phyloP scores from a whole-genome alignment of 2,329 filamentous ascomycete species.

The Xylaria sp. region DNA sequence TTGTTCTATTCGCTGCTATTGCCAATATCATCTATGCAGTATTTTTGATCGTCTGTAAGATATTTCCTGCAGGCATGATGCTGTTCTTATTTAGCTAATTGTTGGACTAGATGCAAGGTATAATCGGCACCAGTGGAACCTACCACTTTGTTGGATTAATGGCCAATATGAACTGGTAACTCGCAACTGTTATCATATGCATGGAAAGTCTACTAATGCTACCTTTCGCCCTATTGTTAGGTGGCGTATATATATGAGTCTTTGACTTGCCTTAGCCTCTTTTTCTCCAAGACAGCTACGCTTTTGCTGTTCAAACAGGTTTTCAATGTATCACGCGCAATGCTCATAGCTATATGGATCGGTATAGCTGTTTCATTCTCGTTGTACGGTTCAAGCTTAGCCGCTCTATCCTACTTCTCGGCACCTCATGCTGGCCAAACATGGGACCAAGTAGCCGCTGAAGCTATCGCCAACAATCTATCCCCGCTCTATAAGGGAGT shows the following conservation, averaged over 20 bases:
- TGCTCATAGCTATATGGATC: conserved; percentile 5
- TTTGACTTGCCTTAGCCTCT: conserved; percentile 3
- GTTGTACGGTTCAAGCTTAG: conserved; percentile 7
- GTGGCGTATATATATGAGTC: conserved; percentile 1
- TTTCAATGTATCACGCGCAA: conserved; percentile 4
- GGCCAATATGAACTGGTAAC: conserved; percentile 9
- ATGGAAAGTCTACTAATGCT: background rate
- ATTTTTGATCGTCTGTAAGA: conserved; percentile 1
- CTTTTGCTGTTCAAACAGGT: conserved; percentile 4
- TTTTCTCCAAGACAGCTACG: conserved; percentile 2
- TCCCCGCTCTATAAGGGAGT: conserved; percentile 4
- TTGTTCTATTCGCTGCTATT: conserved; percentile 7
- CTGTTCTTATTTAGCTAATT: background rate
- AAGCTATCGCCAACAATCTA: background rate
- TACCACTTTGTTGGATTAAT: conserved; percentile 9
- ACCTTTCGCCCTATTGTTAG: background rate
- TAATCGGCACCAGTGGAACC: conserved; percentile 7
- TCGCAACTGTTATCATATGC: background rate
- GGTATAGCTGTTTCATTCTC: conserved; percentile 8
- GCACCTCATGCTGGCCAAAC: conserved; percentile 11
- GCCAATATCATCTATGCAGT: conserved; percentile 9
- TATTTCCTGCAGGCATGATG: background rate
- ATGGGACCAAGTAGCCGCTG: background rate
- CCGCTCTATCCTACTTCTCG: conserved; percentile 3
- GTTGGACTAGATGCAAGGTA: background rate